Base-by-base conservation (phyloP, 257 asterid species). In the Rehmannia glutinosa region DNA sequence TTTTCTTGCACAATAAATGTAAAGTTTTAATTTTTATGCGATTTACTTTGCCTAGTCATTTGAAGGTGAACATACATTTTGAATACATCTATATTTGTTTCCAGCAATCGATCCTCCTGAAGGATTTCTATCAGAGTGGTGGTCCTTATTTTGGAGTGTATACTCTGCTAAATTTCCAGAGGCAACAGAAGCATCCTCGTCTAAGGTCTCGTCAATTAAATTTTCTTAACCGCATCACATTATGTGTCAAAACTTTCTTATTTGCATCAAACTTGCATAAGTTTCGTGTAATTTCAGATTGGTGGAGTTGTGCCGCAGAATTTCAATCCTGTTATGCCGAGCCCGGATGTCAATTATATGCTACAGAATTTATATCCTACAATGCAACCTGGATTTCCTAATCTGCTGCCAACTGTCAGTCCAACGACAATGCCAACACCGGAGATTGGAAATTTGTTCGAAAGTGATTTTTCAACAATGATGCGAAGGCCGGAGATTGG, bases 61-160 rank as follows among this genome's bases (percentile, higher is more conserved):
- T 36, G 64, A 33, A 24, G 39, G 19, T 21, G 23, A 54, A 19
- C 36, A 63, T 42, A 11, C 4, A 1, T 46, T 64, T 30, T 24
- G 10, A n/a, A 32, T 43, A 13, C 15, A 2, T 41, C 9, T 41
- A 4, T 35, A 51, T 27, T 13, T 58, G 30, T 50, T 53, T 47
- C 19, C 74, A 78, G 83, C 60, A 7, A 9, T 65, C 5, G 17
- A 70, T 70, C 27, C 68, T 15, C 64, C 75, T 5, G 78, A 79
- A 27, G 81, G 81, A 16, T 75, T 79, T 61, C 13, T 79, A n/a
- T 30, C 49, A 2, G 81, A 61, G 24, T 79, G 74, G 78, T 79
- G 81, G 76, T 23, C 52, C 32, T 3, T 68, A 28, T 79, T 79
- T 47, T 75, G 73, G 38, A 58, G 59, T 19, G 52, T 16, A 2